Evolutionary conservation across 2,329 filamentous ascomycete species (phyloP).

Genomic region (Nemania abortiva): DNA sequence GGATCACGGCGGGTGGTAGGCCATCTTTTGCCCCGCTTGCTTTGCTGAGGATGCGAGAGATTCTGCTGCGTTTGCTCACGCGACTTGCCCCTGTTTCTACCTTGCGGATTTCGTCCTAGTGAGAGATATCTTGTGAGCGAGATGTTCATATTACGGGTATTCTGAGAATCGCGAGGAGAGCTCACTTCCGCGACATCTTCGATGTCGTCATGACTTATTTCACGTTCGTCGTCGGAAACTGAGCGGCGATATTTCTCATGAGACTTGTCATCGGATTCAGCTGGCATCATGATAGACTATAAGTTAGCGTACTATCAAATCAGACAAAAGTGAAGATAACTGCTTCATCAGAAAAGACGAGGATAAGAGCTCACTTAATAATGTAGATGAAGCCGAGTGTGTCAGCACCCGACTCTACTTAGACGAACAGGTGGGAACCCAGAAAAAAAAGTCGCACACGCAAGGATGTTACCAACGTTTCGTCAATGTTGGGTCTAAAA

Average conservation of each 20-base stretch:
- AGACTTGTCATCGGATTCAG: conserved; percentile 7
- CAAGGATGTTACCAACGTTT: background rate
- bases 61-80: conserved; percentile 33
- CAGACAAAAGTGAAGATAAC: background rate
- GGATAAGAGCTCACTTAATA: background rate
- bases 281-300: conserved; percentile 15
- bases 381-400: background rate
- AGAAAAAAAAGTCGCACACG: background rate
- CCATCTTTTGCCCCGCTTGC: conserved; percentile 47
- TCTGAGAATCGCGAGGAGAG: background rate
- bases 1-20: conserved; percentile 55
- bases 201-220: conserved; percentile 24
- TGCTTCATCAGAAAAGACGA: background rate
- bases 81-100: conserved; percentile 30
- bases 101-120: conserved; percentile 35
- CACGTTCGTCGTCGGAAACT: conserved; percentile 30
- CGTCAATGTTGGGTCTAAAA: background rate
- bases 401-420: background rate
- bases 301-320: background rate
- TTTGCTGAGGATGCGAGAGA: conserved; percentile 46
- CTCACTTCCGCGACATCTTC: conserved; percentile 31
- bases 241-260: conserved; percentile 29
- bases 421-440: background rate
- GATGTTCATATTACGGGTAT: background rate
- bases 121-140: conserved; percentile 11